Base-by-base conservation (phyloP, 257 asterid species). In the Forsythia viridissima region DNA sequence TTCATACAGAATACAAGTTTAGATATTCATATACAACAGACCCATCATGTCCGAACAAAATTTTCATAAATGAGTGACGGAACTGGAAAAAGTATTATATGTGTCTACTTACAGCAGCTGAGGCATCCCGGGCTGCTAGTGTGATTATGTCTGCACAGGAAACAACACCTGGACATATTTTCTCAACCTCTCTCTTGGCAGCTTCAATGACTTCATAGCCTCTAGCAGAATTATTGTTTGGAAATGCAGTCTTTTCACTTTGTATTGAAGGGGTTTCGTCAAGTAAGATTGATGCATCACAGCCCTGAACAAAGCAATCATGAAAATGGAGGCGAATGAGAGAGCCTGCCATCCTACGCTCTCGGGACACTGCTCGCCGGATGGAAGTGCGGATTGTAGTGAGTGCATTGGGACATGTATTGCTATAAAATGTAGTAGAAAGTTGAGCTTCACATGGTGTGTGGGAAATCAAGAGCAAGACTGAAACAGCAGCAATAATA, bases 111-210 rank as follows among this genome's bases (percentile, higher is more conserved):
- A 82, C 82, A n/a, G 41, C 21, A 1, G 38, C 76, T 1, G 85
- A 72, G 63, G 85, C 70, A 41, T 82, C 85, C 6, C 82, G 68
- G 0, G 85, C 82, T 10, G 82, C 82, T 30, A 73, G 9, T 0
- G 80, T 46, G 57, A 78, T 74, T 21, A 82, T 73, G 42, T 77
- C 82, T 30, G 82, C 82, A 6, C 82, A 82, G 15, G 85, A 77
- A 78, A 77, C 82, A 55, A 78, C 67, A 18, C 80, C 77, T 2
- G 82, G 85, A 12, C 80, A 82, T 13, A 73, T 9, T 8, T 18
- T 71, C 70, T 71, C 78, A 2, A 76, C 81, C 40, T 21, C 66
- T 0, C 38, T n/a, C 52, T 81, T 77, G 0, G 83, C 66, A 37
- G 65, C 41, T 7, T 80, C 80, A 0, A 80, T 68, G 6, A 80